These are phyloP conservation scores for Solanum sejunctum DNA, from an alignment of 257 asterid genomes.

Conservation along the genomic window DNA sequence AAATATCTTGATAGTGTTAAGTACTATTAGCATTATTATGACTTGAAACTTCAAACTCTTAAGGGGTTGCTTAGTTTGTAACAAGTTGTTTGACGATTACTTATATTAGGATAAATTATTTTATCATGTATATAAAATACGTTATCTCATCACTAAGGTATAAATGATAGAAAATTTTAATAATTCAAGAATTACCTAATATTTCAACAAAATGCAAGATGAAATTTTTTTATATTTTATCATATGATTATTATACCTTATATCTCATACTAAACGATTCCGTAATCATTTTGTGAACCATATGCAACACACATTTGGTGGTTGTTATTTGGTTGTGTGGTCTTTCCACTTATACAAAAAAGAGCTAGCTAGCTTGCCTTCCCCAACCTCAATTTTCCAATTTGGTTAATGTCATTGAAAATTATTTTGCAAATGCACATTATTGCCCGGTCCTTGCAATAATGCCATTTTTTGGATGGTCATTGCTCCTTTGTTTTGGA, in stretches of 20 bases:
- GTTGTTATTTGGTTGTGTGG: conserved; percentile 7
- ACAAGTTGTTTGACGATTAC: rapidly evolving
- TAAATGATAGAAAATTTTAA: no score
- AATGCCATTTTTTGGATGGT: neutral
- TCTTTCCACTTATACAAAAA: conserved; percentile 13
- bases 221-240: no score
- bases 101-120: no score
- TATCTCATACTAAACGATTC: neutral
- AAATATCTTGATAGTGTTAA: no score
- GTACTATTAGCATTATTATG: no score
- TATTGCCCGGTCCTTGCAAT: conserved; percentile 17
- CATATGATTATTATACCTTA: no score
- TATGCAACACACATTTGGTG: conserved; percentile 11
- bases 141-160: no score
- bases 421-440: conserved; percentile 15
- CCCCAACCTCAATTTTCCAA: conserved; percentile 10
- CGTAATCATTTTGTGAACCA: neutral
- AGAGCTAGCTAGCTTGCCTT: conserved; percentile 16
- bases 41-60: no score
- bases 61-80: neutral
- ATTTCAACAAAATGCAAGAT: no score
- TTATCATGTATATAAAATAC: no score
- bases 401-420: conserved; percentile 8
- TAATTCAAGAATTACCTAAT: no score
- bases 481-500: neutral